phyloP scores from a whole-genome alignment of 2,329 filamentous ascomycete species.

The Chaetomiaceae sp. region DNA sequence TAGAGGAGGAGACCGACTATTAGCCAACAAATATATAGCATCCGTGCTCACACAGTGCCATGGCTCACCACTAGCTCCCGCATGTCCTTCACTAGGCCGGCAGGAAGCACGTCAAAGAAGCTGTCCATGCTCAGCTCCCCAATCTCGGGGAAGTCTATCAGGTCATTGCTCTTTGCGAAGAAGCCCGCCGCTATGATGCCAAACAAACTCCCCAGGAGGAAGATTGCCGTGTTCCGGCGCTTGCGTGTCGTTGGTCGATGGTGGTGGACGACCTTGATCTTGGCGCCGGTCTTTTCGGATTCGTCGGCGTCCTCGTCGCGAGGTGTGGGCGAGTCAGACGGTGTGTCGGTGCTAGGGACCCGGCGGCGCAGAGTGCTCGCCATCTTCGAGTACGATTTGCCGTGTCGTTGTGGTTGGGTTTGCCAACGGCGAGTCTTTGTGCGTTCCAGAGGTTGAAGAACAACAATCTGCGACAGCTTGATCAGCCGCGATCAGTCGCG shows the following conservation, averaged over 20 bases:
- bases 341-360: slow-evolving; percentile 23
- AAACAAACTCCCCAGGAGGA: slow-evolving; percentile 82
- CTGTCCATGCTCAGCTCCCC: slow-evolving; percentile 77
- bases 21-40: background rate
- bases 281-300: slow-evolving; percentile 27
- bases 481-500: background rate
- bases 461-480: background rate
- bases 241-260: slow-evolving; percentile 55
- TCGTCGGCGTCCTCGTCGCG: slow-evolving; percentile 34
- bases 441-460: too few relatives aligned
- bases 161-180: slow-evolving; percentile 82
- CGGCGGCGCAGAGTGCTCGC: slow-evolving; percentile 29
- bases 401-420: background rate
- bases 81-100: slow-evolving; percentile 79
- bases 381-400: slow-evolving; percentile 19
- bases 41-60: background rate
- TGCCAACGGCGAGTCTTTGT: background rate
- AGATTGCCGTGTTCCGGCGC: slow-evolving; percentile 75
- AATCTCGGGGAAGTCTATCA: slow-evolving; percentile 73
- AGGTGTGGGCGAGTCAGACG: slow-evolving; percentile 30
- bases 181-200: slow-evolving; percentile 85
- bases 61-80: slow-evolving; percentile 71
- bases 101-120: slow-evolving; percentile 81
- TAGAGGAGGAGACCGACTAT: slow-evolving; percentile 34
- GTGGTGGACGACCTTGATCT: slow-evolving; percentile 40